These are phyloP conservation scores for Linum trigynum DNA, from an alignment of 345 rosid species.

Conservation along the genomic window DNA sequence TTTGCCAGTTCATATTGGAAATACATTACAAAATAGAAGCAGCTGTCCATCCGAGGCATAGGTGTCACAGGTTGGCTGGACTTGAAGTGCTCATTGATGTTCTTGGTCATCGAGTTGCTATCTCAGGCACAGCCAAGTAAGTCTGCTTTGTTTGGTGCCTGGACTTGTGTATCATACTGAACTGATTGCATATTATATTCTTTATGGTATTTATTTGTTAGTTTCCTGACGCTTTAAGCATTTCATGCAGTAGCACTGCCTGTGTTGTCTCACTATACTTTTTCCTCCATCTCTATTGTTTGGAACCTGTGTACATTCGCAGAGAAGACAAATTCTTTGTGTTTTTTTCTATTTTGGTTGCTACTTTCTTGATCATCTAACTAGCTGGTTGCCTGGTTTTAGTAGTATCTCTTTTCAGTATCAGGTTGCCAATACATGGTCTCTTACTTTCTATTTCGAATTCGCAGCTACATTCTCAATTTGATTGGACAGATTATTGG, in stretches of 20 bases:
- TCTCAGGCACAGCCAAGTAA: conserved; percentile 70
- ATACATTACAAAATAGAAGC: conserved; percentile 67
- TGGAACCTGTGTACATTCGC: background rate
- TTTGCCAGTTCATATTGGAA: conserved; percentile 70
- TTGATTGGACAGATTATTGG: conserved; percentile 74
- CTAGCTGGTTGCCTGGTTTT: background rate
- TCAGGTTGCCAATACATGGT: conserved; percentile 8
- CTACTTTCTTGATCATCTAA: background rate
- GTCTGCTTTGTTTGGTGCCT: background rate
- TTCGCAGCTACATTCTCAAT: conserved; percentile 73
- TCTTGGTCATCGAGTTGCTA: conserved; percentile 67
- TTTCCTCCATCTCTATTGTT: too few species aligned
- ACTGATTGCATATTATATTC: background rate
- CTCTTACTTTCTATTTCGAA: conserved; percentile 14
- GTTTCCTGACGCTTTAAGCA: background rate
- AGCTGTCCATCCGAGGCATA: conserved; percentile 74
- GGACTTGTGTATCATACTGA: background rate
- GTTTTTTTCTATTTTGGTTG: background rate
- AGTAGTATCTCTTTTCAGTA: background rate
- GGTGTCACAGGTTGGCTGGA: conserved; percentile 62
- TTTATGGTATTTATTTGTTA: background rate
- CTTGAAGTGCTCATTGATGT: conserved; percentile 69
- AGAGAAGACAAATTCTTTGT: background rate
- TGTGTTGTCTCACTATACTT: background rate
- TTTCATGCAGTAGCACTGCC: too few species aligned